Conservation (phyloP, 106 monocot species). For the Dioscorea zingiberensis region DNA sequence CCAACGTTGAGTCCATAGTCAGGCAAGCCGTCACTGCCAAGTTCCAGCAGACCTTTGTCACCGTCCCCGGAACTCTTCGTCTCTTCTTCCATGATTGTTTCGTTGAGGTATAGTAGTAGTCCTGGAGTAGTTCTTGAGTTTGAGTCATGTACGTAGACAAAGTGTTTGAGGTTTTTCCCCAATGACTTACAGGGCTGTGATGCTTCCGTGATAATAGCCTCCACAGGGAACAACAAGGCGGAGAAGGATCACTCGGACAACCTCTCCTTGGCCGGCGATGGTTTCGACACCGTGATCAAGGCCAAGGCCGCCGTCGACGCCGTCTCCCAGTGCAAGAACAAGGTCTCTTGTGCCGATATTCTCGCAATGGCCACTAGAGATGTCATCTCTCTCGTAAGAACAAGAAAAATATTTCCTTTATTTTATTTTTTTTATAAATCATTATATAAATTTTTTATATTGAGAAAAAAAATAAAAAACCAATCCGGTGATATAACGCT, state of each 20-base stretch:
- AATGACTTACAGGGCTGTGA: constrained; percentile 64
- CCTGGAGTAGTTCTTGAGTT: neutral
- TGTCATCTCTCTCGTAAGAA: constrained; percentile 58
- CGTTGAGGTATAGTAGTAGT: constrained; percentile 26
- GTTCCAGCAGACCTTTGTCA: constrained; percentile 61
- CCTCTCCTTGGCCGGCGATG: constrained; percentile 83
- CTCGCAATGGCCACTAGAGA: constrained; percentile 81
- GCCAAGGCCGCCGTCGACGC: constrained; percentile 94
- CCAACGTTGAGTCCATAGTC: constrained; percentile 73
- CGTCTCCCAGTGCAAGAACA: constrained; percentile 60
- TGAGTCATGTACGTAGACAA: too few species aligned
- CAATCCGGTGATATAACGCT: too few species aligned
- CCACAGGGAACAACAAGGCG: constrained; percentile 54
- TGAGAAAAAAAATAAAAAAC: too few species aligned
- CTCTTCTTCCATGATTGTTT: constrained; percentile 97
- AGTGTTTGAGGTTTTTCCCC: neutral
- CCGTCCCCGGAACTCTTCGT: constrained; percentile 66
- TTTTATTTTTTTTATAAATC: too few species aligned
- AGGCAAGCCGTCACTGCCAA: constrained; percentile 43
- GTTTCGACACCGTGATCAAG: constrained; percentile 81
- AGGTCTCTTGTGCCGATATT: constrained; percentile 95
- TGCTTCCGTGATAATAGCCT: constrained; percentile 69
- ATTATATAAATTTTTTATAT: too few species aligned
- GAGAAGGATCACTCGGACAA: constrained; percentile 85
- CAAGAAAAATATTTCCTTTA: too few species aligned